Conservation (phyloP, 2,329 filamentous ascomycete species). For the Cladosporium sp. region DNA sequence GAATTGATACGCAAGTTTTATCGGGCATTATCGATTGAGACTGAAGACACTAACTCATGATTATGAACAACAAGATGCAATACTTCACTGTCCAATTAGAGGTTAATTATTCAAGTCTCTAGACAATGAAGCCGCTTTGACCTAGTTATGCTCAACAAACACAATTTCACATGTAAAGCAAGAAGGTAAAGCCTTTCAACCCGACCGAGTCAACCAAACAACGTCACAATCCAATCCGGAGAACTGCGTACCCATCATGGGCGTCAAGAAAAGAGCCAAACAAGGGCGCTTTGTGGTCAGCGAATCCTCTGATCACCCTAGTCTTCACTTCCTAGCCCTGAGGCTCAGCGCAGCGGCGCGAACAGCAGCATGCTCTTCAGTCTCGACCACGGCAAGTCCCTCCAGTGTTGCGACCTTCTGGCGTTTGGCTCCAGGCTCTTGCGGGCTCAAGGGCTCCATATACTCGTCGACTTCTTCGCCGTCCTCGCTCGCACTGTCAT, state of each 20-base stretch:
- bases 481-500: background rate
- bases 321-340: conserved; percentile 7
- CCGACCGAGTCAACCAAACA: background rate
- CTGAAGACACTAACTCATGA: background rate
- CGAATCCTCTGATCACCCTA: background rate
- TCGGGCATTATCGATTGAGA: background rate
- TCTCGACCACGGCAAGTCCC: background rate
- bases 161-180: background rate
- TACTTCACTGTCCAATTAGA: background rate
- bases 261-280: background rate
- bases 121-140: background rate
- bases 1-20: background rate
- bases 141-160: background rate
- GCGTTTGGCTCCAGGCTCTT: background rate
- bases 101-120: background rate
- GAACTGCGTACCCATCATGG: background rate
- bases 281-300: background rate
- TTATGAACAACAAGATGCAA: background rate
- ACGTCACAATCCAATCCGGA: background rate
- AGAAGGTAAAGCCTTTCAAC: background rate
- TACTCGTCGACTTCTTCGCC: background rate
- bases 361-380: background rate
- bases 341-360: conserved; percentile 10
- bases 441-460: background rate
- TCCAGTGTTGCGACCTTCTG: background rate